Evolutionary conservation across 2,329 filamentous ascomycete genomes (phyloP), one percentile per base, ranked within the genome.

Genomic region (Davidsoniella neocaledoniae): DNA sequence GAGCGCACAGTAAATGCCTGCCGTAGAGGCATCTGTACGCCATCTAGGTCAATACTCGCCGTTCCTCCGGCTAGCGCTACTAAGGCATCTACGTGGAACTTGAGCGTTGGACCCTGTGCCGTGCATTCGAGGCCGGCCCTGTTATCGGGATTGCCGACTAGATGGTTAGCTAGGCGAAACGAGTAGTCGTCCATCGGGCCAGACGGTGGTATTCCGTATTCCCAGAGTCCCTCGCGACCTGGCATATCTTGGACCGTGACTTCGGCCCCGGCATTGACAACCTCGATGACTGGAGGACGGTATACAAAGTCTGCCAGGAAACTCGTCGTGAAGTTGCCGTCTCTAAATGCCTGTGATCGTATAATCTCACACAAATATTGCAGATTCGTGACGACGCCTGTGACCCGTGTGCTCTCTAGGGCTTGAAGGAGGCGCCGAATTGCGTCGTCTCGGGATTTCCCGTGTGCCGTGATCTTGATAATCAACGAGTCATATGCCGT

Each of bases 401-500:
- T 55, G 1, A 65, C 57, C 0, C 51, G 50, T 0, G 59, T 63
- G 4, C 75, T 64, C 56, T 76, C 75, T 4, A 86, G 63, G 0
- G 80, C 80, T 0, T 69, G 63, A 0, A 69, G 68, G 16, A 86
- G 65, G 53, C 81, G 83, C 47, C 74, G 69, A 5, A 85, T 67
- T 0, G 81, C 79, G 39, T 76, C 73, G 53, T 71, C 63, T 21
- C 83, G 70, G 42, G 71, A 70, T 1, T 67, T 64, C 0, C 76
- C 82, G 47, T 72, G 70, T 0, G 83, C 77, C 48, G 86, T 86
- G 54, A 86, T 66, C 59, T 87, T 86, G 1, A 81, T 77, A 45
- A 87, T 78, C 70, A 86, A 79, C 0, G 83, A 81, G 57, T 87
- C 83, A 59, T 86, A 87, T 55, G 83, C 77, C 3, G 79, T 77